Base-by-base conservation (phyloP, 129 eudicot species). In the Pulicaria dysenterica region DNA sequence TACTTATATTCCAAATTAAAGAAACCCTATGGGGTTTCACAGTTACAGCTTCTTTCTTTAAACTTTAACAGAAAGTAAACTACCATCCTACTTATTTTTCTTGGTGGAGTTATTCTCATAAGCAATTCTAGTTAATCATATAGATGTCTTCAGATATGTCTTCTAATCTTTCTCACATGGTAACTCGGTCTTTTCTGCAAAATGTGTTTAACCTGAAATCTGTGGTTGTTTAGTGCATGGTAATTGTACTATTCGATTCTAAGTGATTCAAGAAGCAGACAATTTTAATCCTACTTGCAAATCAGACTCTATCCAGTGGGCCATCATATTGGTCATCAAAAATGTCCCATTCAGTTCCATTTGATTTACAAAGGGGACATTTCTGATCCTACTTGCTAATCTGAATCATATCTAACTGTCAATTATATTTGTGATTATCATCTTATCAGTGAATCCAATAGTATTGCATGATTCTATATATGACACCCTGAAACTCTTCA, bases 191-290 rank as follows among this genome's bases (percentile, higher is more conserved):
- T 14, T 34, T 37, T 45, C 58, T 45, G 9, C 64, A 19, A 51
- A 50, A 40, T 38, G 2, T 51, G 39, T 60, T 19, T 37, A 16
- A 37, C 17, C 40, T 41, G 41, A 51, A n/a, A 63, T 53, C 38
- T 40, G 38, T 49, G 42, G 15, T 40, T 74, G 46, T 64, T 54
- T 43, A 41, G 43, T 64, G 44, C 71, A 55, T 64, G 15, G 19
- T 12, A 24, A 24, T 24, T 24, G 31, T 24, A 24, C 31, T 24
- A 24, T 24, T 24, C 31, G 2, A 24, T 24, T 24, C 31, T 24
- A 24, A 24, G 31, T 24, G 31, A 24, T 24, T 24, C 31, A 24
- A 24, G 31, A 24, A 24, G 31, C 31, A 24, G 31, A 24, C 31
- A 24, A 24, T 24, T 24, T 24, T 24, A 24, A 24, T 24, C 31